Conservation (phyloP, 2,329 filamentous ascomycete genomes). For the Phyllosticta capitalensis region DNA sequence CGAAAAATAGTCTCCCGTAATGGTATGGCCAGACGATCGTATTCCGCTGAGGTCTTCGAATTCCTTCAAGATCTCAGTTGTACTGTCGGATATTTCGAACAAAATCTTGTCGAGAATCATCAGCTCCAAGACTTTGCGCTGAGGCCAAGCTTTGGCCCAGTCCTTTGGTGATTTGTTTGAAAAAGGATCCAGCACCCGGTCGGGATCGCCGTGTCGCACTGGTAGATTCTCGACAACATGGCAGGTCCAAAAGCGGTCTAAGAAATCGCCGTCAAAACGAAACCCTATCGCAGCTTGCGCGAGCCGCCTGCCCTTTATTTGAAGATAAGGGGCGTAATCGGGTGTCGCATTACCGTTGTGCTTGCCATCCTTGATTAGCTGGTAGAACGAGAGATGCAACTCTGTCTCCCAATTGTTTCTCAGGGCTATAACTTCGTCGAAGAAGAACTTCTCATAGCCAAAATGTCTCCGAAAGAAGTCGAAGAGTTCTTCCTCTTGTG, state of each 20-base stretch:
- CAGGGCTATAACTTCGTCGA: conserved; percentile 18
- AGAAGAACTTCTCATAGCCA: conserved; percentile 14
- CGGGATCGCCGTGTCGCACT: too few species aligned
- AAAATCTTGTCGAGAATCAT: conserved; percentile 18
- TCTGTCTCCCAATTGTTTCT: conserved; percentile 24
- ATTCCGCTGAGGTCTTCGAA: not conserved
- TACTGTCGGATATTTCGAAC: conserved; percentile 9
- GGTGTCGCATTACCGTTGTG: not conserved
- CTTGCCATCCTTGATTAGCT: conserved; percentile 6
- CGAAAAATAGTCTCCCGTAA: conserved; percentile 7
- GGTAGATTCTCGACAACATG: conserved; percentile 14
- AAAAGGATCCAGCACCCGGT: too few species aligned
- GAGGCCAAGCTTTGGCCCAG: conserved; percentile 13
- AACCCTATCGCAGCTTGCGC: conserved; percentile 17
- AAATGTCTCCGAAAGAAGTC: conserved; percentile 18
- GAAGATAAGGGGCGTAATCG: not conserved
- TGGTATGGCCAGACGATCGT: not conserved
- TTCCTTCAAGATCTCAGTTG: not conserved
- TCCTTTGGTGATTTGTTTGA: too few species aligned
- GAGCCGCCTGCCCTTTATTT: not conserved
- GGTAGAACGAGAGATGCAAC: conserved; percentile 21
- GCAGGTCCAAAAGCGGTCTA: conserved; percentile 27
- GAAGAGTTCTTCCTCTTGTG: conserved; percentile 12
- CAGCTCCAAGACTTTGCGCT: conserved; percentile 23
- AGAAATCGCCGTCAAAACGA: conserved; percentile 24